Evolutionary conservation across 1,139 yeast genomes (phyloP).

Genomic region (Suzukiozyma palmioleophila): DNA sequence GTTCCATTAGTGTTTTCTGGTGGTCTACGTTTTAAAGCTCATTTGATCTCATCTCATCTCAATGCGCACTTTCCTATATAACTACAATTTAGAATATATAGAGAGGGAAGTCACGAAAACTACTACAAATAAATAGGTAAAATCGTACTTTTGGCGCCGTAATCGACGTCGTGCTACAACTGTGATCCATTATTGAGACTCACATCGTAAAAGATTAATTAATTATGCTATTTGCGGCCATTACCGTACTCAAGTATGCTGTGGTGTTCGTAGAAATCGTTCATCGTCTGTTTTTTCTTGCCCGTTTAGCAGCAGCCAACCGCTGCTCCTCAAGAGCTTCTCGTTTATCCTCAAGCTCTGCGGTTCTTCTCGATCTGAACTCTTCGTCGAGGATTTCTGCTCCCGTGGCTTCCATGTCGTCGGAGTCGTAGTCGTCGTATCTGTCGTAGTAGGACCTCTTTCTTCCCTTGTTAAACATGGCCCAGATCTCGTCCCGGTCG

Average conservation of each 20-base stretch:
- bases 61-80: no score
- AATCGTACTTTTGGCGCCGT: no score
- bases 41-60: no score
- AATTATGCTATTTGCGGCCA: neutral
- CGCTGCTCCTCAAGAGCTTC: constrained; percentile 59
- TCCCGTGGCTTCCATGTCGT: constrained; percentile 95
- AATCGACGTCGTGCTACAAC: no score
- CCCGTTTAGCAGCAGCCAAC: constrained; percentile 29
- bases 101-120: no score
- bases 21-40: no score
- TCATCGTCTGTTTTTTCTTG: constrained; percentile 13
- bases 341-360: constrained; percentile 59
- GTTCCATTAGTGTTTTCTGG: neutral
- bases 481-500: constrained; percentile 86
- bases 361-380: constrained; percentile 53
- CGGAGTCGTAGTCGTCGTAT: constrained; percentile 54
- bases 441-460: constrained; percentile 40
- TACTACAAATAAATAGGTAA: no score
- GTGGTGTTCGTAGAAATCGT: neutral
- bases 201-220: neutral
- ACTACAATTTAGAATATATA: no score
- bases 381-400: constrained; percentile 84
- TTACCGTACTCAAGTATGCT: neutral
- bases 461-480: constrained; percentile 67
- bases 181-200: no score